Evolutionary conservation across 2,329 filamentous ascomycete species (phyloP), one percentile per base, ranked within the genome.

Genomic region (Trichoderma sp.): DNA sequence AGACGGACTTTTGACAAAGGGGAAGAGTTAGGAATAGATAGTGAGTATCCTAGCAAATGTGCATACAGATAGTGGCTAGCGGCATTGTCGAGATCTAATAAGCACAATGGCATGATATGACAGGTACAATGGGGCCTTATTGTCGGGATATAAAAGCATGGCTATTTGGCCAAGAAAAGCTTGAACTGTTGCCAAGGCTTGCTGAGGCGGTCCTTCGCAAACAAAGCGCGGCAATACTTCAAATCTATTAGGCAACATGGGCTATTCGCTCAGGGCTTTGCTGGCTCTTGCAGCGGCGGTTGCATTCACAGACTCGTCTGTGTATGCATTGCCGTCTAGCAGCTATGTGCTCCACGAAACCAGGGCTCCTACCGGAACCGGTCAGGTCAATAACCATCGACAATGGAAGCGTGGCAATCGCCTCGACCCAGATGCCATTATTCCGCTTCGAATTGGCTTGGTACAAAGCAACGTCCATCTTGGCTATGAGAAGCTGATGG

Each of bases 381-480:
- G 50, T 7, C 32, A 61, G 11, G 11, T 43, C 15, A 39, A 72
- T n/a, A 57, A 61, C 28, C 59, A 64, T 66, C 64, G 53, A 20
- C 62, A 64, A 64, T 70, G 66, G 68, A 55, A 65, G 53, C 72
- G 72, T 17, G 72, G 72, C 15, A 66, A 8, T 23, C 72, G 72
- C 63, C 50, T 73, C 23, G 64, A 72, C 6, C 70, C 59, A 1
- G 39, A 68, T 9, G 70, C 70, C 6, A 71, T 72, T 6, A 67
- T 68, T 32, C 80, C 81, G 15, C 78, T 83, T 8, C 80, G 80
- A 58, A 84, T 85, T 55, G 84, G 83, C 9, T 77, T 85, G n/a
- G 75, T 79, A 11, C 84, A 86, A 73, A 80, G 57, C 32, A 85
- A 85, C 72, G 75, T 86, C 6, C 78, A 85, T 67, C 78, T 78